These are phyloP conservation scores for Eucalyptus caleyi DNA, from an alignment of 345 rosid genomes.

Conservation along the genomic window DNA sequence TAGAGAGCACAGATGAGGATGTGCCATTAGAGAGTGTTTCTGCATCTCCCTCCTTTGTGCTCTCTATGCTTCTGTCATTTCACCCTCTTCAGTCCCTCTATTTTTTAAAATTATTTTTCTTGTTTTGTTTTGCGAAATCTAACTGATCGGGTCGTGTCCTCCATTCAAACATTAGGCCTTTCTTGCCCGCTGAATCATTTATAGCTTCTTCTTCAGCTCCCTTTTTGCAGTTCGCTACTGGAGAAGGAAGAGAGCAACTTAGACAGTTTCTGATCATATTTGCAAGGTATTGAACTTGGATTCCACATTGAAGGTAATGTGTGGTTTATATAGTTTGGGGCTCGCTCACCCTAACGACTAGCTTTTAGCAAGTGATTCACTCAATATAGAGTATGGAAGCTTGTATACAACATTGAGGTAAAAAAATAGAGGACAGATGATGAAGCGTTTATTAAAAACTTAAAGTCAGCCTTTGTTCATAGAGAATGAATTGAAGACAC, in stretches of 20 bases:
- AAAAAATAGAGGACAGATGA: neutral
- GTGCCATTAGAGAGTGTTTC: constrained; percentile 15
- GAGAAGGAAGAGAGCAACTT: neutral
- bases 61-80: constrained; percentile 91
- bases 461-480: neutral
- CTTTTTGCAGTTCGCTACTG: neutral
- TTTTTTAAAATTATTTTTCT: neutral
- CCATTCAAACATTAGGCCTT: neutral
- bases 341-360: neutral
- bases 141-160: neutral
- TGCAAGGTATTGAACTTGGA: neutral
- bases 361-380: neutral
- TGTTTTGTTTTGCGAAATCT: neutral
- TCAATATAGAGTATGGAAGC: neutral
- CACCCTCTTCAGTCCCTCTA: constrained; percentile 1
- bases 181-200: neutral
- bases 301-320: neutral
- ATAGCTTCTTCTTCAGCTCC: neutral
- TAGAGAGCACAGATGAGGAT: constrained; percentile 96
- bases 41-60: constrained; percentile 77
- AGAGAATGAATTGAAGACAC: neutral
- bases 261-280: neutral
- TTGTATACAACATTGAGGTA: neutral
- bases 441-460: neutral
- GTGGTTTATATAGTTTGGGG: neutral